Conservation (phyloP, 371 early-diverging fungal genomes). For the Mortierella sp. region DNA sequence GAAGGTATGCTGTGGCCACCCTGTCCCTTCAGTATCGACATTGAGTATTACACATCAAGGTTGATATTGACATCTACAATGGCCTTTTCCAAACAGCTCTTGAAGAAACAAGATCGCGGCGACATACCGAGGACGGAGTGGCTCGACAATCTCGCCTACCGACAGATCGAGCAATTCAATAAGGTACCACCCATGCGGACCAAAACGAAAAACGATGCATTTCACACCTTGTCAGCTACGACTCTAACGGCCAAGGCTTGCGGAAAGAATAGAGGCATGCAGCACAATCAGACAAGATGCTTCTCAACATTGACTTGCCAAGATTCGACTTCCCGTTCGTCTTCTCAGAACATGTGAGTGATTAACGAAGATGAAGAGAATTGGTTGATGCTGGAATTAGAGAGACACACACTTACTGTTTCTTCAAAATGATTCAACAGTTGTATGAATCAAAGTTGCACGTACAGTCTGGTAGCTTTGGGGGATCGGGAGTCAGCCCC, state of each 20-base stretch:
- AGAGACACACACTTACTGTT: no score
- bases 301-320: constrained; percentile 89
- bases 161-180: constrained; percentile 83
- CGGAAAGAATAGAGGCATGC: constrained; percentile 59
- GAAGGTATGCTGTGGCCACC: constrained; percentile 61
- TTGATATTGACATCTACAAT: no score
- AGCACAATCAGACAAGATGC: constrained; percentile 64
- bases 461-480: constrained; percentile 4
- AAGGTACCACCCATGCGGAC: constrained; percentile 58
- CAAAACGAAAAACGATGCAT: background rate
- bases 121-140: constrained; percentile 88
- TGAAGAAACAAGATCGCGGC: constrained; percentile 86
- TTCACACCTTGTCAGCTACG: no score
- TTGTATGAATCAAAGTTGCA: constrained; percentile 24
- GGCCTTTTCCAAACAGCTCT: constrained; percentile 61
- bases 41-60: no score
- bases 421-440: background rate
- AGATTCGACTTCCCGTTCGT: constrained; percentile 95
- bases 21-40: background rate
- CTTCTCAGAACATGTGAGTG: constrained; percentile 79
- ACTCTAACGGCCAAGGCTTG: no score
- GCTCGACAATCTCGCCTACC: constrained; percentile 90
- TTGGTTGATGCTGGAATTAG: no score
- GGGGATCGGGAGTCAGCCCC: constrained; percentile 16
- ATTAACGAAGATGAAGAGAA: background rate